These are phyloP conservation scores for Yarrowia sp. DNA, from an alignment of 805 yeast species.

Conservation along the genomic window DNA sequence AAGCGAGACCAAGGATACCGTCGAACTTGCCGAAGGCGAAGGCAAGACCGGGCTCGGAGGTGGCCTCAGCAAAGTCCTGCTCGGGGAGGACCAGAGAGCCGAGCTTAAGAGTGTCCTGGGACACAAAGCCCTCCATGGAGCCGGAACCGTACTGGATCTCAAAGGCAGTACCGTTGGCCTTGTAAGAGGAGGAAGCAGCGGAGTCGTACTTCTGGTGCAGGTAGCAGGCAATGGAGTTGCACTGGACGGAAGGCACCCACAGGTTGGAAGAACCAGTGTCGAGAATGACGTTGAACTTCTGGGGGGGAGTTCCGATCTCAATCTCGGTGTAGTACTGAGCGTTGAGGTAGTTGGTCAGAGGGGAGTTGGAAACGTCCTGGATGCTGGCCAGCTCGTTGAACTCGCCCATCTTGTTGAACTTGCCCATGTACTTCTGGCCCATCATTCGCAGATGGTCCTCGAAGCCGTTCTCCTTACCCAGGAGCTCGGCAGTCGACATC, in stretches of 20 bases:
- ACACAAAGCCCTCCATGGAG: constrained; percentile 86
- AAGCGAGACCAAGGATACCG: constrained; percentile 95
- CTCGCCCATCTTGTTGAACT: constrained; percentile 48
- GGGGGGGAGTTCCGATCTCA: constrained; percentile 90
- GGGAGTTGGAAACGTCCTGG: constrained; percentile 68
- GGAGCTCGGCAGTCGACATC: constrained; percentile 62
- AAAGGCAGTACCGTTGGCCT: constrained; percentile 85
- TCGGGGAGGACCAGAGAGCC: constrained; percentile 85
- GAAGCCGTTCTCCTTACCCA: constrained; percentile 54
- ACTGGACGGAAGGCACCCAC: constrained; percentile 93
- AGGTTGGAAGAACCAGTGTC: constrained; percentile 97
- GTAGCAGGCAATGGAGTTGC: constrained; percentile 94
- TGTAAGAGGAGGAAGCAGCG: constrained; percentile 78
- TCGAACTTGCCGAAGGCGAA: constrained; percentile 99
- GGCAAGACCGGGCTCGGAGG: constrained; percentile 95
- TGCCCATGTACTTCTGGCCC: constrained; percentile 67
- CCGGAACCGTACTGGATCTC: constrained; percentile 93
- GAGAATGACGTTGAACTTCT: constrained; percentile 87
- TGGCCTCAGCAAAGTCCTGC: constrained; percentile 97
- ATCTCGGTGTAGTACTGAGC: constrained; percentile 97
- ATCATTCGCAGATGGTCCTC: constrained; percentile 59
- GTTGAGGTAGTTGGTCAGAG: constrained; percentile 90
- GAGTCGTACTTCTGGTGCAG: constrained; percentile 92
- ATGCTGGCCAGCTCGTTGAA: constrained; percentile 47
- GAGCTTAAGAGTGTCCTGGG: constrained; percentile 79